phyloP scores from a whole-genome alignment of 2,329 filamentous ascomycete genomes.

The Aspergillus vadensis region DNA sequence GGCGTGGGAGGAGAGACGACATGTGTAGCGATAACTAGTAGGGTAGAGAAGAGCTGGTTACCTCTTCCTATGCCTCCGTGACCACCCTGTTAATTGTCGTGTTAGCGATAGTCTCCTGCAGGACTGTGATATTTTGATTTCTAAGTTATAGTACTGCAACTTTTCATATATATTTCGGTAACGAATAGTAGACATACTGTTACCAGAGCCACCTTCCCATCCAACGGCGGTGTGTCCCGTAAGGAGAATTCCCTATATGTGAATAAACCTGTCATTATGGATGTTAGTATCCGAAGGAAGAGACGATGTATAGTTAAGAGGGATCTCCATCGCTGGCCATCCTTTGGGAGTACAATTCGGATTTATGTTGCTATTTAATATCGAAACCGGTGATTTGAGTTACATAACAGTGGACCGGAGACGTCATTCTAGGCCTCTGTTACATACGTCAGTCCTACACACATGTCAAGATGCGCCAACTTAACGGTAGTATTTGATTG shows the following conservation, averaged over 20 bases:
- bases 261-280: conserved; percentile 29
- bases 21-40: neutral
- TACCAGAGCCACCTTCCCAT: neutral
- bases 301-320: neutral
- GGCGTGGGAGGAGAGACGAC: neutral
- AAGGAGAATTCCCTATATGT: conserved; percentile 29
- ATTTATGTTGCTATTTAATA: neutral
- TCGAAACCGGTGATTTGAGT: neutral
- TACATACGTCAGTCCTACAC: neutral
- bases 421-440: neutral
- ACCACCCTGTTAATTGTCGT: neutral
- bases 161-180: neutral
- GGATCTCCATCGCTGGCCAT: neutral
- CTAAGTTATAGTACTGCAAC: neutral
- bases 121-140: neutral
- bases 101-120: neutral
- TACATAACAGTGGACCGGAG: neutral
- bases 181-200: neutral
- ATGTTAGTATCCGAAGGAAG: neutral
- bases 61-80: neutral
- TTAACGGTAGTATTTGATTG: neutral
- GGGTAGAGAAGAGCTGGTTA: neutral
- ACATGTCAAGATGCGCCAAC: neutral
- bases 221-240: neutral
- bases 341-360: too few relatives aligned